phyloP scores from a whole-genome alignment of 2,329 filamentous ascomycete genomes.

The Aspergillus sp. region DNA sequence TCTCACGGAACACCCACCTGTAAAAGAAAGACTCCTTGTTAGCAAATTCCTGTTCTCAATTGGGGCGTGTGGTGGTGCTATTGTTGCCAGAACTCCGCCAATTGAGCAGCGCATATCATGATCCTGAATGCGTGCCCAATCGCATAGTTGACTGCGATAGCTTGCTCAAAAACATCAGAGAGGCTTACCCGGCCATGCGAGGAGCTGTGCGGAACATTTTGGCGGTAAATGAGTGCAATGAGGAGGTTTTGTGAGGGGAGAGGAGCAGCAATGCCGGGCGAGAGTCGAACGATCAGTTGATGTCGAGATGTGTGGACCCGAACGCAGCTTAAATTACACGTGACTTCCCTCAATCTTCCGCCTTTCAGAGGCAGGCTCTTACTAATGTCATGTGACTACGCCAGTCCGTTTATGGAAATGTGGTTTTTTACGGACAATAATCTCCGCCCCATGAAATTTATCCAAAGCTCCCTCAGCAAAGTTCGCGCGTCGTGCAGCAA shows the following conservation, averaged over 20 bases:
- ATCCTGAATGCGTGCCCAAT: conserved; percentile 19
- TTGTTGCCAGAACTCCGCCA: conserved; percentile 10
- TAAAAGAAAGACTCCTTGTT: conserved; percentile 11
- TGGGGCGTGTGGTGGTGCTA: neutral
- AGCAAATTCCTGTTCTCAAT: conserved; percentile 14
- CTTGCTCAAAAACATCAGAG: neutral
- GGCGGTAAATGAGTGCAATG: conserved; percentile 28
- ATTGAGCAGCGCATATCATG: conserved; percentile 16
- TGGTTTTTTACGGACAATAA: neutral
- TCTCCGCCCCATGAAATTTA: neutral
- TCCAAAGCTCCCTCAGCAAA: conserved; percentile 7
- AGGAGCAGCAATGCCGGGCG: conserved; percentile 27
- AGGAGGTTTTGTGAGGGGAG: conserved; percentile 22
- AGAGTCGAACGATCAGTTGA: conserved; percentile 26
- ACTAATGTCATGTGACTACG: conserved; percentile 19
- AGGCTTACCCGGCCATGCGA: conserved; percentile 44
- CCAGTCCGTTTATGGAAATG: conserved; percentile 10
- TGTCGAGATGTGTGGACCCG: conserved; percentile 30
- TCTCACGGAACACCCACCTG: conserved; percentile 62
- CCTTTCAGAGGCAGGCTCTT: conserved; percentile 24
- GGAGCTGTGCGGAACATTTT: conserved; percentile 44
- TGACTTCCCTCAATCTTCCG: conserved; percentile 34
- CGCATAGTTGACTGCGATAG: conserved; percentile 9
- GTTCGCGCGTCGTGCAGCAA: neutral
- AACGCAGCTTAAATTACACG: conserved; percentile 23